These are phyloP conservation scores for Irpex sp. DNA, from an alignment of 1,284 basidiomycete genomes.

Conservation along the genomic window DNA sequence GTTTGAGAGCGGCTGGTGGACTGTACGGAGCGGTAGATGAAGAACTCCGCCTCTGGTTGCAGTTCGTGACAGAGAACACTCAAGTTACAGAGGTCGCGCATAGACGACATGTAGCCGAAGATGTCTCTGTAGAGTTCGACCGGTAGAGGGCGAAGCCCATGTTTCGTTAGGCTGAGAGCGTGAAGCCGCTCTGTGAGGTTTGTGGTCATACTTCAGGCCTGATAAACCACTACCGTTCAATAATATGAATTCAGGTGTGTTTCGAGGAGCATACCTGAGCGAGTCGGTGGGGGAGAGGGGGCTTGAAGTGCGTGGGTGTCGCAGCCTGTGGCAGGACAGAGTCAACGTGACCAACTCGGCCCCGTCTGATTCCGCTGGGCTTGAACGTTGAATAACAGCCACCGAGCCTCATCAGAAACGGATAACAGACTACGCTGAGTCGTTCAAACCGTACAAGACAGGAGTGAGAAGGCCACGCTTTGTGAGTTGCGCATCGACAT, in stretches of 20 bases:
- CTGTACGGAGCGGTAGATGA: slow-evolving; percentile 12
- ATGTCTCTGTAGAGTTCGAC: slow-evolving; percentile 13
- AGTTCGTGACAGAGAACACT: slow-evolving; percentile 9
- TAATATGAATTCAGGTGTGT: no score
- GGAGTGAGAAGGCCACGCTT: no score
- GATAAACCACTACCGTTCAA: no score
- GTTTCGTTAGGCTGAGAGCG: background rate
- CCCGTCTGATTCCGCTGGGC: background rate
- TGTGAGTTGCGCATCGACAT: no score
- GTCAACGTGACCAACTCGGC: background rate
- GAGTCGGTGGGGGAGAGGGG: no score
- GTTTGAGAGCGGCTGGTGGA: slow-evolving; percentile 8
- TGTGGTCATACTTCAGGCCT: background rate
- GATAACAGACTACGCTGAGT: no score
- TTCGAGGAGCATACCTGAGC: no score
- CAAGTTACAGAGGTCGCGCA: slow-evolving; percentile 10
- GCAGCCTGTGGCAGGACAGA: no score
- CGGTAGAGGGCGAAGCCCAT: background rate
- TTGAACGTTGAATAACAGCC: background rate
- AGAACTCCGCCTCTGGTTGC: slow-evolving; percentile 13
- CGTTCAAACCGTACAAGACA: no score
- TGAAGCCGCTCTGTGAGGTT: background rate
- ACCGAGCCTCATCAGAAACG: background rate
- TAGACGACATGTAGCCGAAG: slow-evolving; percentile 10
- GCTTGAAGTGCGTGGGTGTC: background rate